Base-by-base conservation (phyloP, 208 protist genomes). In the Lotmaria passim region DNA sequence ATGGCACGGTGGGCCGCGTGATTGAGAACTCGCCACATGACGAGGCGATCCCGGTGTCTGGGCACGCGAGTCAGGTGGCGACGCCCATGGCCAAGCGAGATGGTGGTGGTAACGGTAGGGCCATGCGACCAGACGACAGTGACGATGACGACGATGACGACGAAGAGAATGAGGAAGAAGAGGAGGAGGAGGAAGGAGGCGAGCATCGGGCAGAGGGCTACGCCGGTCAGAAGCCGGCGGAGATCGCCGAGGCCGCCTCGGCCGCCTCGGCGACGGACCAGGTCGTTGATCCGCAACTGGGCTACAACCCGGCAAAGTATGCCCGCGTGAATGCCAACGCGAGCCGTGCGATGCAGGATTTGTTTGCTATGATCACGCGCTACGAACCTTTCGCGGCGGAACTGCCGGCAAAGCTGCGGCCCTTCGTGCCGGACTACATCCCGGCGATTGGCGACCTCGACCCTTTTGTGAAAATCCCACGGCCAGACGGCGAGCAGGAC, bases 381-480 rank as follows among this genome's bases (percentile, higher is more conserved):
- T 99, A 98, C 86, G 90, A 98, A 69, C 94, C 97, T 15, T 87
- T 97, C 46, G 81, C 89, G 4, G 87, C 98, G 21, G 96, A 99
- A 70, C 78, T 99, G 28, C 96, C 98, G 15, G 96, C 97, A 12
- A 94, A 96, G 78, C 83, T 99, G 61, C 89, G 93, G 24, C 97
- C 98, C 10, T 99, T 99, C 82, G 97, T 99, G 63, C 97, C 98
- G 6, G 98, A 99, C 55, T 99, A 98, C 85, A 97, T 99, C 58
- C 98, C 98, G 7, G 86, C 98, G 0, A 87, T 99, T 30, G 98
- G 98, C 19, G 97, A 99, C 51, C 89, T 99, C 47, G 98, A 99
- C 73, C 89, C 97, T 0, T 99, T 99, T 67, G 75, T 98, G 56
- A 99, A 99, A 83, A 83, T 99, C n/a, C 85, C 93, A 19, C 89